Conservation (phyloP, 2,329 filamentous ascomycete species). For the Juglanconis sp. region DNA sequence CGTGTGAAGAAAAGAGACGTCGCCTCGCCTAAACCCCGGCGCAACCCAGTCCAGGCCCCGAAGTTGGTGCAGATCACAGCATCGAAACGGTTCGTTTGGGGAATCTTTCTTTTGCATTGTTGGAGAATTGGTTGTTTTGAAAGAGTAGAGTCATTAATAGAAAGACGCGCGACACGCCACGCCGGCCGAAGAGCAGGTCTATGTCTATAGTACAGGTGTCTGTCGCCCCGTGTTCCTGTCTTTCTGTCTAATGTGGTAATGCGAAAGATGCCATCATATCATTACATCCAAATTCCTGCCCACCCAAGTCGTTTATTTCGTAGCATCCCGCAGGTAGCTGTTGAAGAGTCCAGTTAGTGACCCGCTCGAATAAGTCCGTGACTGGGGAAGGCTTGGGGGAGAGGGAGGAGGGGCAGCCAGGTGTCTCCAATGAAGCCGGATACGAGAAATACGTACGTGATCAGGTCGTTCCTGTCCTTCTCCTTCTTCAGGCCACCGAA, state of each 20-base stretch:
- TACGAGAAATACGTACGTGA: slow-evolving; percentile 66
- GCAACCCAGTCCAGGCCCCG: neutral
- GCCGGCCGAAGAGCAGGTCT: slow-evolving; percentile 17
- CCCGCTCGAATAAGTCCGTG: slow-evolving; percentile 1
- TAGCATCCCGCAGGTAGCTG: slow-evolving; percentile 67
- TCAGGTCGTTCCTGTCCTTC: slow-evolving; percentile 98
- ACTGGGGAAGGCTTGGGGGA: slow-evolving; percentile 20
- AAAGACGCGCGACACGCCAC: slow-evolving; percentile 18
- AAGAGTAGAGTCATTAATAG: slow-evolving; percentile 20
- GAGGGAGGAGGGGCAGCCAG: neutral
- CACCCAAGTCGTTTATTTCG: slow-evolving; percentile 52
- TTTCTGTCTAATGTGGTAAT: slow-evolving; percentile 23
- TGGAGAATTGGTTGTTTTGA: neutral
- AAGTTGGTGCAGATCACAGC: too few relatives aligned
- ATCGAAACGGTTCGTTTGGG: too few relatives aligned
- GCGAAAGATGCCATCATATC: slow-evolving; percentile 20
- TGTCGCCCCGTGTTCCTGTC: slow-evolving; percentile 10
- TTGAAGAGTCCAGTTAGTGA: neutral
- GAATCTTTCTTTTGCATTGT: too few relatives aligned
- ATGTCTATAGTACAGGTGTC: slow-evolving; percentile 20
- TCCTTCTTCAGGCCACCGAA: slow-evolving; percentile 99
- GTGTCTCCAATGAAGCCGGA: neutral
- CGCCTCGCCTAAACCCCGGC: neutral
- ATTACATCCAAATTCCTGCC: slow-evolving; percentile 15
- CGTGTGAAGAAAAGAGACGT: neutral